Base-by-base conservation (phyloP, 306 rosid genomes). In the Benincasa hispida region DNA sequence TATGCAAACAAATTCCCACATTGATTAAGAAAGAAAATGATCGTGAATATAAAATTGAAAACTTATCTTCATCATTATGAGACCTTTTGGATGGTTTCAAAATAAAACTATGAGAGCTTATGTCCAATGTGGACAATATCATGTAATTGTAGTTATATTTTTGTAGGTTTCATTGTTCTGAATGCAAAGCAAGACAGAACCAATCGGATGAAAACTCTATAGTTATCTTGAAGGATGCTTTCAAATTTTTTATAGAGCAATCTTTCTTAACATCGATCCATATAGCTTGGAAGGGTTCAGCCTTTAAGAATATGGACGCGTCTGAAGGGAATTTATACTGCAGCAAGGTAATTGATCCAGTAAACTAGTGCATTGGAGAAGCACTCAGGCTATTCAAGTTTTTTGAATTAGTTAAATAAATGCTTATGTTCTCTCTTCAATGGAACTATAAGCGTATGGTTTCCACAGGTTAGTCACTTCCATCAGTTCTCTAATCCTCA, bases 381-480 rank as follows among this genome's bases (percentile, higher is more conserved):
- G 37, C 75, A 70, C 37, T 48, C 17, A 19, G 25, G 21, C 48
- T 47, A 4, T 22, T 17, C 25, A 27, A 13, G 76, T 28, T 4
- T 12, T 25, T 47, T 17, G 57, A 34, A 21, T 35, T 37, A 72
- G 53, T 68, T 35, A 76, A 37, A 61, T 30, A 53, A 24, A 60
- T 27, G 74, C 48, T 84, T 68, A 41, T 32, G 22, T 34, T 30
- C 42, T 61, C 68, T 15, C 68, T 75, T 58, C 92, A 74, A 91
- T 83, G 79, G 89, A 87, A 79, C 98, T 93, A 81, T 84, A 81
- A 73, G 88, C 97, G 51, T 83, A 85, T 76, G 94, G 96, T 85
- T 93, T 93, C 76, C 79, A 90, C 76, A 90, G 87, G 50, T 89
- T 86, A 72, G 80, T 85, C 42, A 69, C 77, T 56, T 82, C 88